Conservation (phyloP, 805 yeast genomes). For the Candida oleophila region DNA sequence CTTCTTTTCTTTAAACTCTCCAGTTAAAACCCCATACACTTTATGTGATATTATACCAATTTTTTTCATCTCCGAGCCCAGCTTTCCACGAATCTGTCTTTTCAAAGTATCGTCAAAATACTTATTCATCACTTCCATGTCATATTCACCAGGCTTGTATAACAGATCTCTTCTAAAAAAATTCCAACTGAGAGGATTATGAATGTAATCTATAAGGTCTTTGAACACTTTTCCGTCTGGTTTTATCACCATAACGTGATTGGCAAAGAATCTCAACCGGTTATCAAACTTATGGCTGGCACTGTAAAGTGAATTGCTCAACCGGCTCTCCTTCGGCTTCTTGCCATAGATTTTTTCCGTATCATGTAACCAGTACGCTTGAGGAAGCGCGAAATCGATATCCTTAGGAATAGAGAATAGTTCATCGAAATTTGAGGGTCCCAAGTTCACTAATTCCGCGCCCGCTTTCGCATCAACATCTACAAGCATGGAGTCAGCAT, state of each 20-base stretch:
- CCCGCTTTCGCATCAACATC: constrained; percentile 10
- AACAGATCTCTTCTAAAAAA: constrained; percentile 17
- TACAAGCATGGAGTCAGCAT: constrained; percentile 51
- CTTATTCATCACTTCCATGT: constrained; percentile 53
- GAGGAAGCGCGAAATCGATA: constrained; percentile 29
- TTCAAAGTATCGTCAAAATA: constrained; percentile 25
- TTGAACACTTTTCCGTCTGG: constrained; percentile 39
- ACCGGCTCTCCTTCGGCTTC: not conserved
- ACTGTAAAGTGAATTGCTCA: constrained; percentile 17
- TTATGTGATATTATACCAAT: constrained; percentile 49
- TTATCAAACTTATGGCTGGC: constrained; percentile 28
- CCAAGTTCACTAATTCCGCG: not conserved
- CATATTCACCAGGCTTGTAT: constrained; percentile 40
- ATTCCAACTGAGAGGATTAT: constrained; percentile 30
- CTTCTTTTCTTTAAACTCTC: constrained; percentile 39
- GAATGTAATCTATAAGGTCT: constrained; percentile 18
- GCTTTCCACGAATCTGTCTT: constrained; percentile 1
- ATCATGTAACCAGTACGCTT: constrained; percentile 35
- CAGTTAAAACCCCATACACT: constrained; percentile 50
- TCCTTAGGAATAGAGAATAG: constrained; percentile 26
- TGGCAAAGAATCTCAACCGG: constrained; percentile 32
- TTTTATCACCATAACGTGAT: constrained; percentile 59
- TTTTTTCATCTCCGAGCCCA: constrained; percentile 5
- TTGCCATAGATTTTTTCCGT: constrained; percentile 11
- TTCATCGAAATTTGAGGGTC: constrained; percentile 25